phyloP scores from a whole-genome alignment of 2,329 filamentous ascomycete species.

The Calonectria pauciramosa region DNA sequence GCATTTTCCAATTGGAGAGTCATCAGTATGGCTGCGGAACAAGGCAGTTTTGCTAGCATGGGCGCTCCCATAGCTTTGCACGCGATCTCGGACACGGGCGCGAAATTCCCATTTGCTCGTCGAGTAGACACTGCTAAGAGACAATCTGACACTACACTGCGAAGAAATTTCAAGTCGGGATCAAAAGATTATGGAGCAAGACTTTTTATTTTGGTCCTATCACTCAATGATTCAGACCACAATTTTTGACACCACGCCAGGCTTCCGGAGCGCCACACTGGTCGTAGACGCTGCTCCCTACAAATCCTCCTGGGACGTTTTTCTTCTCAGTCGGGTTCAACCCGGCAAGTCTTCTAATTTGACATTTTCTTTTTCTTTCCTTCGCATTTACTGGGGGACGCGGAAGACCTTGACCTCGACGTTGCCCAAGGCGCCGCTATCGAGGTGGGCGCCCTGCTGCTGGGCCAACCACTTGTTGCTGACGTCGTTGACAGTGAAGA shows the following conservation, averaged over 20 bases:
- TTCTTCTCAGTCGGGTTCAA: not conserved
- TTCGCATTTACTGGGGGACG: not conserved
- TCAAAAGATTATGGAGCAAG: not conserved
- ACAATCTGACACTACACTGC: not conserved
- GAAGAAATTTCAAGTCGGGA: not conserved
- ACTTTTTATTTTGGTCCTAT: not conserved
- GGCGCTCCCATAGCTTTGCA: not conserved
- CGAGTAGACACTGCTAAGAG: not conserved
- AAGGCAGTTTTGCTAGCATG: not conserved
- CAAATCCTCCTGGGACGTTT: not conserved
- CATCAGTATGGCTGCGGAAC: not conserved
- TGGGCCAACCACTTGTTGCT: not conserved
- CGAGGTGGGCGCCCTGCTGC: not conserved
- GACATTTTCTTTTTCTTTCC: not conserved
- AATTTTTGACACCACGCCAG: not conserved
- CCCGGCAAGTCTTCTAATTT: not conserved
- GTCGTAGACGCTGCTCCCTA: not conserved
- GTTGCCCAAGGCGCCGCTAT: not conserved
- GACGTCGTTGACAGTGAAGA: not conserved
- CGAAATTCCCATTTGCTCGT: not conserved
- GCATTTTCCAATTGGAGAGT: not conserved
- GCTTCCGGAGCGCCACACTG: too few species aligned
- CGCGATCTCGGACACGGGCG: not conserved
- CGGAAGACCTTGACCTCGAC: not conserved
- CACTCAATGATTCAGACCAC: not conserved